Evolutionary conservation across 2,329 filamentous ascomycete genomes (phyloP), one percentile per base, ranked within the genome.

Genomic region (Aspergillus pseudoviridinutans): DNA sequence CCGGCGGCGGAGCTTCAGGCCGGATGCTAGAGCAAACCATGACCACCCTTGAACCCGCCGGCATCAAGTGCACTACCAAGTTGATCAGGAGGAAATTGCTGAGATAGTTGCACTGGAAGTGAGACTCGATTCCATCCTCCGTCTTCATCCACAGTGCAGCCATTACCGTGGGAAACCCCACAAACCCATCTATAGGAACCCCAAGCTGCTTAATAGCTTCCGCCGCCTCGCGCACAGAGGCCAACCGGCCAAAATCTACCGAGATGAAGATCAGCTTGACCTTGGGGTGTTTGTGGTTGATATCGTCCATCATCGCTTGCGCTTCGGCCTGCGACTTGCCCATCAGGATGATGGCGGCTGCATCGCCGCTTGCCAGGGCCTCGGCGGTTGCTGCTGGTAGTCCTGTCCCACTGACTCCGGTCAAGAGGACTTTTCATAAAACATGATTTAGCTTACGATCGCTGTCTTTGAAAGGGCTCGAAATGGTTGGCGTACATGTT

Each of bases 61-160:
- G 28, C 61, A 66, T 58, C 4, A n/a, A 9, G 22, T 60, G 58
- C 32, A 63, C 12, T n/a, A 68, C 35, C 10, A 53, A 9, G 54
- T 64, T 68, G 10, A 68, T 49, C 10, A 68, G 49, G 51, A 69
- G 46, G 49, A 67, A 69, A 54, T 67, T 61, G 17, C 58, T 55
- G 9, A 69, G 55, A 54, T 68, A 68, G 22, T 69, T 69, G 35
- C 53, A 55, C 58, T 67, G 64, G 38, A 69, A 68, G 55, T 69
- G 65, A 3, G 55, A 57, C 54, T 68, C 67, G 1, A 65, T 49
- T 8, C 65, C 66, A 51, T 68, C 65, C 5, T n/a, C 29, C 9
- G 67, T 67, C 8, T 52, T 58, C 49, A 59, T 53, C 57, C 64
- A 68, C 7, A 56, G 54, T 1, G 52, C 60, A 9, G 62, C 64